A percentile compares a stretch with the other conserved stretches of the same genome.
These are phyloP conservation scores for Cordyceps javanica DNA, from an alignment of 2,329 filamentous ascomycete species.

Conservation along the genomic window DNA sequence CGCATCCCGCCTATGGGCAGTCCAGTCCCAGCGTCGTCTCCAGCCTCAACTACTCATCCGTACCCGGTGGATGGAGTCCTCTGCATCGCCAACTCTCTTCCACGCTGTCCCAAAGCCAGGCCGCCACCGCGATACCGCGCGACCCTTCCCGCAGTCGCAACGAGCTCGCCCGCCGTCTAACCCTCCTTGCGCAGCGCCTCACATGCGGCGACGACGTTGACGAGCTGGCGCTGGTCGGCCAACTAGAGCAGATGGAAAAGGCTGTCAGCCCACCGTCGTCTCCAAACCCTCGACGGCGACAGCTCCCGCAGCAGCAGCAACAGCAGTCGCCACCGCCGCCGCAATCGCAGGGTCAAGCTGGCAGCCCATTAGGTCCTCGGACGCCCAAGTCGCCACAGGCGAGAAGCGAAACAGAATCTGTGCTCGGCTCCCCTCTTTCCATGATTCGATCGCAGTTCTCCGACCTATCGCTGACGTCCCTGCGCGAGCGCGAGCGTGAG, in stretches of 20 bases:
- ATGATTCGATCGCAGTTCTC: slow-evolving; percentile 34
- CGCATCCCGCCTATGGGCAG: background rate
- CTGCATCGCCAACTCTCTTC: slow-evolving; percentile 4
- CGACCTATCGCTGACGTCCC: slow-evolving; percentile 31
- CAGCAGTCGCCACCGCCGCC: background rate
- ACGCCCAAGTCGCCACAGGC: slow-evolving; percentile 15
- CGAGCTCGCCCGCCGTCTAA: slow-evolving; percentile 37
- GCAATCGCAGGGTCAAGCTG: slow-evolving; percentile 16
- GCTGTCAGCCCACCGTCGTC: slow-evolving; percentile 14
- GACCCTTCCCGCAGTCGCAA: slow-evolving; percentile 26
- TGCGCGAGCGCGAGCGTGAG: slow-evolving; percentile 14
- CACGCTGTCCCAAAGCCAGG: slow-evolving; percentile 2
- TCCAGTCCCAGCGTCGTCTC: slow-evolving; percentile 14
- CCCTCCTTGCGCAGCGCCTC: slow-evolving; percentile 33
- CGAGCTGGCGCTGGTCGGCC: slow-evolving; percentile 28
- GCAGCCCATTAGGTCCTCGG: background rate
- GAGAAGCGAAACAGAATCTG: slow-evolving; percentile 17
- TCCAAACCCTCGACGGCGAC: slow-evolving; percentile 4
- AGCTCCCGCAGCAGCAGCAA: background rate
- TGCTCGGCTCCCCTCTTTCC: slow-evolving; percentile 31
- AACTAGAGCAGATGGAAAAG: slow-evolving; percentile 34
- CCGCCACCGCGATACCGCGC: background rate
- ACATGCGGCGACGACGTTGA: slow-evolving; percentile 28
- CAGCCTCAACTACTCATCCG: slow-evolving; percentile 5
- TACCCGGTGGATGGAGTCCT: slow-evolving; percentile 11